Evolutionary conservation across 495 filamentous ascomycete species (phyloP).

Genomic region (Penicillium atrosanguineum): DNA sequence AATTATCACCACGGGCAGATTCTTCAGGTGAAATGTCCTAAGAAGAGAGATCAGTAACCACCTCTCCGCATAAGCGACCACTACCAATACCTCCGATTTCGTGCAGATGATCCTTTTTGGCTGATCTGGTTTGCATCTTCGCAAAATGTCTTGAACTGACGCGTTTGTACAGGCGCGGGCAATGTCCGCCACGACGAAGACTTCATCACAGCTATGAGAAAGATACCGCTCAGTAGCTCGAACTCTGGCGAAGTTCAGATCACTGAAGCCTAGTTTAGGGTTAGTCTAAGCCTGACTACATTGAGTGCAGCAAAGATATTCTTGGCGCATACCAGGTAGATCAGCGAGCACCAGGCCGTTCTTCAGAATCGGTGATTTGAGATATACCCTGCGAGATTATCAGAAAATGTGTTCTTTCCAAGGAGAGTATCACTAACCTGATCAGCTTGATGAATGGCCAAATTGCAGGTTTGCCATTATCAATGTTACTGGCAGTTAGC

Average conservation of each 20-base stretch:
- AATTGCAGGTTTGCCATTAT: constrained; percentile 7
- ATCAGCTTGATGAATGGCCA: constrained; percentile 39
- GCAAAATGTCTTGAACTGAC: constrained; percentile 22
- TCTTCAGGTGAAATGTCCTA: constrained; percentile 23
- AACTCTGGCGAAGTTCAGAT: constrained; percentile 30
- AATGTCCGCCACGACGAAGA: constrained; percentile 23
- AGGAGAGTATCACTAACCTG: constrained; percentile 12
- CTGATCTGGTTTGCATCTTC: constrained; percentile 12
- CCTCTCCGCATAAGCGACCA: no score
- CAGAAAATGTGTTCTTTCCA: not conserved
- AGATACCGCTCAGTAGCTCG: constrained; percentile 28
- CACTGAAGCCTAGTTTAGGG: constrained; percentile 17
- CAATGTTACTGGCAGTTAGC: constrained; percentile 10
- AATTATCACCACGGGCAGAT: constrained; percentile 4
- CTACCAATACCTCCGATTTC: constrained; percentile 20
- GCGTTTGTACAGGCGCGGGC: constrained; percentile 11
- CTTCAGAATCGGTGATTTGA: constrained; percentile 6
- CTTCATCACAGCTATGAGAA: constrained; percentile 23
- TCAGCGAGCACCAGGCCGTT: constrained; percentile 27
- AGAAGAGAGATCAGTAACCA: no score
- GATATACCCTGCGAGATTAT: not conserved
- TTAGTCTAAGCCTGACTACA: no score
- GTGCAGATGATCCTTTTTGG: constrained; percentile 26
- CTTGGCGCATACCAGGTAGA: constrained; percentile 28
- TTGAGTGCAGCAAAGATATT: not conserved